These are phyloP conservation scores for Periconia macrospinosa DNA, from an alignment of 2,329 filamentous ascomycete genomes.

Conservation along the genomic window DNA sequence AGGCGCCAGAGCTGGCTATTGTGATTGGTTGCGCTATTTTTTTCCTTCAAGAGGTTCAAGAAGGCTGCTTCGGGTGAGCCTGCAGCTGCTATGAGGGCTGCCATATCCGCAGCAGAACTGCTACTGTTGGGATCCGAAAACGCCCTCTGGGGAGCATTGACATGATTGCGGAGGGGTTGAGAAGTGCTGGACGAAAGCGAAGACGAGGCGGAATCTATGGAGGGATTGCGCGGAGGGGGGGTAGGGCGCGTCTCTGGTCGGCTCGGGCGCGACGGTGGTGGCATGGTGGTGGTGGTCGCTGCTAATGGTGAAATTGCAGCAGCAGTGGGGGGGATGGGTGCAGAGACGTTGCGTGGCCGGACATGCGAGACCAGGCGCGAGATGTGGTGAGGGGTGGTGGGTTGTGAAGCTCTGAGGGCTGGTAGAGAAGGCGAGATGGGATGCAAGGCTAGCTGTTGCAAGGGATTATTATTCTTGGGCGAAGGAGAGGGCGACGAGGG, in stretches of 20 bases:
- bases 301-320: slow-evolving; percentile 36
- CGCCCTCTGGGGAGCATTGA: slow-evolving; percentile 59
- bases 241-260: slow-evolving; percentile 35
- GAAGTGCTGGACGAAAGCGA: slow-evolving; percentile 48
- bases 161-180: slow-evolving; percentile 55
- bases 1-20: slow-evolving; percentile 93
- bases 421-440: slow-evolving; percentile 1
- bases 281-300: slow-evolving; percentile 40
- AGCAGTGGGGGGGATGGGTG: slow-evolving; percentile 33
- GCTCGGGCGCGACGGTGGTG: slow-evolving; percentile 38
- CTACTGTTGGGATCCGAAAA: slow-evolving; percentile 56
- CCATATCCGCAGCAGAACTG: slow-evolving; percentile 70
- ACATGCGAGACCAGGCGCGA: slow-evolving; percentile 33
- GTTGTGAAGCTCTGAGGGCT: slow-evolving; percentile 8
- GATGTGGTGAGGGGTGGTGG: slow-evolving; percentile 14
- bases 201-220: slow-evolving; percentile 92
- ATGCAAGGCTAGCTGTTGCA: neutral
- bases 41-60: slow-evolving; percentile 85
- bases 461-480: slow-evolving; percentile 1
- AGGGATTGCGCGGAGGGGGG: slow-evolving; percentile 70
- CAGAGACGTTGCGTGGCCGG: slow-evolving; percentile 39
- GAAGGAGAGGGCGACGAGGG: slow-evolving; percentile 16
- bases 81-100: slow-evolving; percentile 70
- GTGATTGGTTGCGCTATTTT: slow-evolving; percentile 83
- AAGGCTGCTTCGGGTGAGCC: slow-evolving; percentile 90